A percentile compares a stretch with the other conserved stretches of the same genome.
phyloP scores from a whole-genome alignment of 2,329 filamentous ascomycete species.

The Onygena corvina region DNA sequence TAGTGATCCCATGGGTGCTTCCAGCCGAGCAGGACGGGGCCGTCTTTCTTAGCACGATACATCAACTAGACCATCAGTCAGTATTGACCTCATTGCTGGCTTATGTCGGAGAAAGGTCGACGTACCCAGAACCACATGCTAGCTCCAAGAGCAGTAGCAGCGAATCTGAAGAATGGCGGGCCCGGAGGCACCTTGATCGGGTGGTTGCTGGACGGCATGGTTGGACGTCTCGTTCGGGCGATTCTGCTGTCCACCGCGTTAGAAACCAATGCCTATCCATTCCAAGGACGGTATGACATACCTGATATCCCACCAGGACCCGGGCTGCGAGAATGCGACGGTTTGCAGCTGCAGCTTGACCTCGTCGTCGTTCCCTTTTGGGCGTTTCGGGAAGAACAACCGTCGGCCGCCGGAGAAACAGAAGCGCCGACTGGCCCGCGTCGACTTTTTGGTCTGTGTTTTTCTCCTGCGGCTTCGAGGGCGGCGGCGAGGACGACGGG shows the following conservation, averaged over 20 bases:
- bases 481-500: too few species aligned
- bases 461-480: too few species aligned
- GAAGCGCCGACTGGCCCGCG: background rate
- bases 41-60: slow-evolving; percentile 94
- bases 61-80: slow-evolving; percentile 54
- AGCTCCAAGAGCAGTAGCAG: slow-evolving; percentile 75
- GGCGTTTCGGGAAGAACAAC: background rate
- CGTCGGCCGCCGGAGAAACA: background rate
- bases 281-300: background rate
- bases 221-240: background rate
- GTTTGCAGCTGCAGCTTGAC: background rate
- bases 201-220: slow-evolving; percentile 26
- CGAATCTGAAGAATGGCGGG: slow-evolving; percentile 66
- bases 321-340: background rate
- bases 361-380: background rate
- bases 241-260: background rate
- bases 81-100: too few species aligned
- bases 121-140: slow-evolving; percentile 99
- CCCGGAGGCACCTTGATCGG: slow-evolving; percentile 45
- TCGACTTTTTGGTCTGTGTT: too few species aligned
- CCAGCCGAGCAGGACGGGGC: slow-evolving; percentile 77
- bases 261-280: background rate
- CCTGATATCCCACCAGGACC: slow-evolving; percentile 2
- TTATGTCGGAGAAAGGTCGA: too few species aligned
- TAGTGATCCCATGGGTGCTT: slow-evolving; percentile 96